Base-by-base conservation (phyloP, 805 yeast species). In the Teunomyces stri region DNA sequence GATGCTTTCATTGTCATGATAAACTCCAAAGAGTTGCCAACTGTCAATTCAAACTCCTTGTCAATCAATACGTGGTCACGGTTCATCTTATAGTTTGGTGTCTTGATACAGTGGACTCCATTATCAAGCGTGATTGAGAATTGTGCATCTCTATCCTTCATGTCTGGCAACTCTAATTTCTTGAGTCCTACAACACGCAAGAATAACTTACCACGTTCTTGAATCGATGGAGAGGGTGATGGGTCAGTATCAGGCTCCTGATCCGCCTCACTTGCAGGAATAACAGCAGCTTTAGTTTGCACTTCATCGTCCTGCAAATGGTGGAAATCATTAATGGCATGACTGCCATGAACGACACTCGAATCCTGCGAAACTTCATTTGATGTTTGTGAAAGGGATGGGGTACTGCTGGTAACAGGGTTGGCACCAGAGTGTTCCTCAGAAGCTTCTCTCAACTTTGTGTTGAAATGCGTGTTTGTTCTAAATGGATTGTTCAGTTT, bases 31-130 rank as follows among this genome's bases (percentile, higher is more conserved):
- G 76, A 68, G 13, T 77, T 80, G 15, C 78, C 81, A 21, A 85
- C 85, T 3, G 84, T 73, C 52, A 85, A 69, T 63, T 89, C 97
- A 62, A 89, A 89, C 59, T 91, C 97, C 58, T 87, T 89, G 42
- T 77, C 77, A 44, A 88, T 67, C 9, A 66, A 49, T 30, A 75
- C 65, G 28, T 57, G 56, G 15, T 61, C 53, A n/a, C 58, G 44
- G 3, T 60, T 55, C 45, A 79, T 53, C 20, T 58, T 56, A 55
- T 76, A 75, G 63, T 76, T 73, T 6, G 82, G 78, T 0, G 96
- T 89, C 31, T 82, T 78, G 42, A 88, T 78, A 49, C 88, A 79
- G 60, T 90, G 95, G 33, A 82, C 80, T 5, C 96, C 96, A 61
- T 90, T 90, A 61, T 90, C 97, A 45, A 85, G 66, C 4, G 81